Evolutionary conservation across 805 yeast genomes (phyloP).

Genomic region (Tetrapisispora taiwanensis): DNA sequence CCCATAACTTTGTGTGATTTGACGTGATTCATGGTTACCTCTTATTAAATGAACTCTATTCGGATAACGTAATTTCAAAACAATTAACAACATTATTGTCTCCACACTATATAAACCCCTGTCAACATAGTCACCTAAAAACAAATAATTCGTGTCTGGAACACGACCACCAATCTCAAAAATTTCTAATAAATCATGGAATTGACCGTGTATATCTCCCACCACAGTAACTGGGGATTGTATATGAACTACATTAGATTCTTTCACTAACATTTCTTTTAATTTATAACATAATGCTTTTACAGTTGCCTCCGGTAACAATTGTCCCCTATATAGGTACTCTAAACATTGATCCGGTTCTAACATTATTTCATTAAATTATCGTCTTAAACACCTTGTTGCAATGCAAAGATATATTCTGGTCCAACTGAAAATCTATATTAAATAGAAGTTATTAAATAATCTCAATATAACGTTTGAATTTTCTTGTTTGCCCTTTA

Average conservation of each 20-base stretch:
- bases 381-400: no score
- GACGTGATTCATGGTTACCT: conserved; percentile 95
- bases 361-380: conserved; percentile 8
- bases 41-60: conserved; percentile 69
- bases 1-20: conserved; percentile 94
- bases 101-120: conserved; percentile 91
- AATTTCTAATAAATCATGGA: conserved; percentile 84
- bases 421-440: no score
- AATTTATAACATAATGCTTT: conserved; percentile 68
- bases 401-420: no score
- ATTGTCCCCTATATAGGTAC: conserved; percentile 48
- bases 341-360: conserved; percentile 68
- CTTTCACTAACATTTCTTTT: conserved; percentile 68
- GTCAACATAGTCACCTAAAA: conserved; percentile 93
- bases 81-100: conserved; percentile 74
- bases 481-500: no score
- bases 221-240: conserved; percentile 87
- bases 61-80: conserved; percentile 82
- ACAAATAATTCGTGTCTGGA: conserved; percentile 87
- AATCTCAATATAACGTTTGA: no score
- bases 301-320: conserved; percentile 61
- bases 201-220: conserved; percentile 97
- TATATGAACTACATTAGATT: conserved; percentile 79
- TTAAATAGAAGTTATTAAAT: no score
- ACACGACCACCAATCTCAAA: conserved; percentile 89